Evolutionary conservation across 805 yeast genomes (phyloP).

Genomic region (Kodamaea kaohsiungensis): DNA sequence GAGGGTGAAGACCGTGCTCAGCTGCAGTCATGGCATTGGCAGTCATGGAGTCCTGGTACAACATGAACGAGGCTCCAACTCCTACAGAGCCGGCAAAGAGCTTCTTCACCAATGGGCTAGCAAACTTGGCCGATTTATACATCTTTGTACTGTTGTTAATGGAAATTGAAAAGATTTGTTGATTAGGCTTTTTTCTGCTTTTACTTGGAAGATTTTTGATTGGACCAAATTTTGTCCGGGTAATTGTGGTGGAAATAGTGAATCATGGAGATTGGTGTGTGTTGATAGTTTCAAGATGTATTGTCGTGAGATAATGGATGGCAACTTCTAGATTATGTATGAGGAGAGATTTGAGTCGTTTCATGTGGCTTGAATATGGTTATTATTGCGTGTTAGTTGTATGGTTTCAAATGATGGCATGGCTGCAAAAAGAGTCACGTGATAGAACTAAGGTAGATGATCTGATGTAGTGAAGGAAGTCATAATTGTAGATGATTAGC

Average conservation of each 20-base stretch:
- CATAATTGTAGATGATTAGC: too few species aligned
- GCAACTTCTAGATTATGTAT: not conserved
- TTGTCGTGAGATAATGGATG: not conserved
- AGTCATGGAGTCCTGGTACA: slow-evolving; percentile 80
- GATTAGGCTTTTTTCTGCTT: slow-evolving; percentile 1
- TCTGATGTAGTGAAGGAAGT: not conserved
- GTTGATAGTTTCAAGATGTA: not conserved
- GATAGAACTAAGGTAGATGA: not conserved
- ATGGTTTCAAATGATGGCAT: not conserved
- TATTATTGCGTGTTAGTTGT: not conserved
- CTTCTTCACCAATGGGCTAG: slow-evolving; percentile 40
- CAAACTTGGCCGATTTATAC: slow-evolving; percentile 13
- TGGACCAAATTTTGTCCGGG: not conserved
- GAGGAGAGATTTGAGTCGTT: not conserved
- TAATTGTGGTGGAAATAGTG: not conserved
- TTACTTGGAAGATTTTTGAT: not conserved
- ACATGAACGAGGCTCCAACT: slow-evolving; percentile 74
- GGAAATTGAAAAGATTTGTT: slow-evolving; percentile 6
- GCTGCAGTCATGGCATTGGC: slow-evolving; percentile 98
- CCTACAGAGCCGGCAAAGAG: slow-evolving; percentile 68
- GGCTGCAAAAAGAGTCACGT: not conserved
- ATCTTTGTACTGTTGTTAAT: slow-evolving; percentile 6
- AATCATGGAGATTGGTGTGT: not conserved
- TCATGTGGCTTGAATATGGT: not conserved
- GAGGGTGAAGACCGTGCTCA: slow-evolving; percentile 98